A percentile compares a stretch with the other conserved stretches of the same genome.
phyloP scores from a whole-genome alignment of 176 grass and related monocot genomes.

The Carex myosuroides region DNA sequence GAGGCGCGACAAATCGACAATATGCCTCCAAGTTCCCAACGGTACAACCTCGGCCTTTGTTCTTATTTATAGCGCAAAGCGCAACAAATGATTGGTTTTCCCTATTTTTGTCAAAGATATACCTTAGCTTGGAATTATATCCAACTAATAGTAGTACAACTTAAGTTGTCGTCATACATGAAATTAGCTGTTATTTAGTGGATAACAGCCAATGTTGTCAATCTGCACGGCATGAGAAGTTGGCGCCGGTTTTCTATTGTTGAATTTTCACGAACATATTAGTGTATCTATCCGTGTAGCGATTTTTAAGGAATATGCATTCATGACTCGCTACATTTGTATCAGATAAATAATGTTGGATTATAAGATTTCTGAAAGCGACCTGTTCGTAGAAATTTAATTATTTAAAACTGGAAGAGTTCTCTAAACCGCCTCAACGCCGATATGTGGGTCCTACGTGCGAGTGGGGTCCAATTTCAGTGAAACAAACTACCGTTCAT shows the following conservation, averaged over 20 bases:
- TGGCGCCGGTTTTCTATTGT: constrained; percentile 6
- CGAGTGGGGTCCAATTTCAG: background rate
- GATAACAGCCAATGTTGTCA: constrained; percentile 15
- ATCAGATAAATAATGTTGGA: background rate
- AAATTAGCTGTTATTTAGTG: constrained; percentile 27
- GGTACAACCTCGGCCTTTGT: background rate
- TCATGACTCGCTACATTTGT: background rate
- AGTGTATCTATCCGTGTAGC: background rate
- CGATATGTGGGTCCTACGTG: background rate
- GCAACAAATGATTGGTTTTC: background rate
- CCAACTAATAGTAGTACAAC: background rate
- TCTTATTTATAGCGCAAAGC: background rate
- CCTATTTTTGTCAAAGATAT: constrained; percentile 1
- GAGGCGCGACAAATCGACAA: background rate
- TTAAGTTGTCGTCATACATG: constrained; percentile 1
- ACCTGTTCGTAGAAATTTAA: background rate
- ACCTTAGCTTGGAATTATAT: background rate
- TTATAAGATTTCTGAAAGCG: background rate
- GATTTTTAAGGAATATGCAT: accelerated
- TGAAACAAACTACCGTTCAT: background rate
- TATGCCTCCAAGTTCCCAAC: background rate
- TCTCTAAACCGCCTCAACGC: background rate
- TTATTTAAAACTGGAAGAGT: background rate
- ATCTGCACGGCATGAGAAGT: background rate
- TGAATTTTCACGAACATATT: background rate